These are phyloP conservation scores for Cydonia oblonga DNA, from an alignment of 331 rosid species.

Conservation along the genomic window DNA sequence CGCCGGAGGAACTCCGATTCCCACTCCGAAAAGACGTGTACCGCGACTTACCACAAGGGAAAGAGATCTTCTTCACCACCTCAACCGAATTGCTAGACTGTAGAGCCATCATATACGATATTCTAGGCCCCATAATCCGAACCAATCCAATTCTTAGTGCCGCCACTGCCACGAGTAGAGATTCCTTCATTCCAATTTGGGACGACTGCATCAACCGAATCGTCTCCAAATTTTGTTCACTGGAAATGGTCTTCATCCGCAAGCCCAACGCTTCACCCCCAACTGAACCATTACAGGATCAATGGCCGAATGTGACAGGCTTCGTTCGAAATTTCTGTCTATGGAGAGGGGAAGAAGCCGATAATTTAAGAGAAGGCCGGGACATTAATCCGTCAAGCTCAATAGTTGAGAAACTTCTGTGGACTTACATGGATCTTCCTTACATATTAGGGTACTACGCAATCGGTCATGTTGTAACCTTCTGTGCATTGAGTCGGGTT, in stretches of 20 bases:
- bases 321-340: conserved; percentile 55
- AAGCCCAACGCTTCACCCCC: conserved; percentile 24
- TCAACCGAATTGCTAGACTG: conserved; percentile 52
- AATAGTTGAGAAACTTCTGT: conserved; percentile 39
- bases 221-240: conserved; percentile 42
- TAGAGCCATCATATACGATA: conserved; percentile 45
- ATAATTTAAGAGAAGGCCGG: conserved; percentile 32
- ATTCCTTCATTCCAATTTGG: conserved; percentile 69
- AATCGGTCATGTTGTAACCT: conserved; percentile 44
- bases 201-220: conserved; percentile 77
- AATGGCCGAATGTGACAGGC: conserved; percentile 82
- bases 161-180: conserved; percentile 34
- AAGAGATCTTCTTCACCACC: conserved; percentile 53
- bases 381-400: conserved; percentile 39
- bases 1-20: conserved; percentile 63
- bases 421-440: conserved; percentile 69
- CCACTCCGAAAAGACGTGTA: conserved; percentile 67
- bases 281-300: conserved; percentile 44
- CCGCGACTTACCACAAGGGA: conserved; percentile 66
- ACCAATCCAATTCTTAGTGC: conserved; percentile 25
- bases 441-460: conserved; percentile 75
- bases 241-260: conserved; percentile 35
- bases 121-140: conserved; percentile 56
- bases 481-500: conserved; percentile 64
- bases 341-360: conserved; percentile 90